Evolutionary conservation across 805 yeast species (phyloP), one percentile per base, ranked within the genome.

Genomic region (Metschnikowia lunata): DNA sequence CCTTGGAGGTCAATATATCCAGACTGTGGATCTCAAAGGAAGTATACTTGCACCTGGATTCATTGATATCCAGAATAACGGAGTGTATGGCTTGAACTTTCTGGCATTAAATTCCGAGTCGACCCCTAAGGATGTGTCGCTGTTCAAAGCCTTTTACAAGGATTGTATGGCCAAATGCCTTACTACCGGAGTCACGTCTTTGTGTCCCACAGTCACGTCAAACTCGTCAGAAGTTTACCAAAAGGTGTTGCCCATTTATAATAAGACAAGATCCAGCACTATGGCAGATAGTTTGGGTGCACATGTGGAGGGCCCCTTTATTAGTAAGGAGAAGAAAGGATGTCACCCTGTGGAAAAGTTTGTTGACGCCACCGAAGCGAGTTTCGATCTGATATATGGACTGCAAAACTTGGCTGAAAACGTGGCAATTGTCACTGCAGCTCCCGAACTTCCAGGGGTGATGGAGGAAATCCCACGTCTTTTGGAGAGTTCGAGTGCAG

Each of bases 221-320:
- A 74, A 71, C 33, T 72, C 70, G 51, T 72, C 76, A 7, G 68
- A 71, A 38, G 78, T 75, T 30, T 79, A 79, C 57, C 58, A 58
- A 18, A 70, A 67, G 46, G 75, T 75, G 9, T 62, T 79, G 41
- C 79, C 79, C 6, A 49, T 67, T 26, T 64, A 76, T 47, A 61
- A 60, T 14, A 61, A 63, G 29, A 58, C 66, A 10, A 58, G 77
- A 31, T 50, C 59, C 2, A 27, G 51, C 30, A 48, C 52, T 38
- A 66, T 60, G 55, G 55, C 71, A 12, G 80, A 75, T 53, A 67
- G 74, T 4, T 60, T 79, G 44, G 83, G 83, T 9, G 79, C 79
- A n/a, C 83, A 79, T 55, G 60, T 75, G 33, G 83, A 79, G 51
- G 83, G 83, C 6, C 83, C 83, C 7, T 77, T 78, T 55, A 70